Base-by-base conservation (phyloP, 495 filamentous ascomycete species). In the Penicillium argentinense region DNA sequence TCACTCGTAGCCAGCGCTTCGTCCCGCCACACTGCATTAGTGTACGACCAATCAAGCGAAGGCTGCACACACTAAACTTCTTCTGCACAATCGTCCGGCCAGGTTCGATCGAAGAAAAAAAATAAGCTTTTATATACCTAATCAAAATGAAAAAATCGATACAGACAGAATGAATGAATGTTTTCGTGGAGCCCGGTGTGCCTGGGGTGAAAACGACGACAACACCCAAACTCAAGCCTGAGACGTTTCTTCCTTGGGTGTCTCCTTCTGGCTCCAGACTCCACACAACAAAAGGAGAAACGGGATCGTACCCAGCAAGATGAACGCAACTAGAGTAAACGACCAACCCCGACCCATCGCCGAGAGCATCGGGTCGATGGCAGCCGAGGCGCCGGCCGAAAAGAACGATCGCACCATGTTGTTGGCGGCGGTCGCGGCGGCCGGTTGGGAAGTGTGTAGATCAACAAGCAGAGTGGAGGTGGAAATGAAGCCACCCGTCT, bases 331-430 rank as follows among this genome's bases (percentile, higher is more conserved):
- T 6, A 75, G 51, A 2, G 74, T 74, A 9, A 59, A 64, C 2
- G 65, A 62, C 73, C 72, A 74, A 0, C 71, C 75, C 17, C 64
- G 59, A 3, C 85, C 85, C 58, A 87, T 77, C 0, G 57, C 69
- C 11, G 75, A 57, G 19, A 83, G 75, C 78, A 88, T 80, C 1
- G 78, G 78, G 28, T 75, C 66, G 30, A 87, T 80, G 3, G 73
- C 63, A 1, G 76, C 82, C 11, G 76, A 78, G 1, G 74, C 76
- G 0, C 59, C 83, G 3, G 83, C 85, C 3, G 82, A 82, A 13
- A 87, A 62, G 22, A 83, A 49, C 44, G 81, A 87, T 12, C 83
- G 59, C 0, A 79, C 76, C 17, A 88, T 55, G 53, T 88, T 87
- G 50, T 83, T 84, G 1, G 81, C 80, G 1, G 84, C 84, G 1